Evolutionary conservation across 1,284 basidiomycete species (phyloP).

Genomic region (Leccinum solheimii): DNA sequence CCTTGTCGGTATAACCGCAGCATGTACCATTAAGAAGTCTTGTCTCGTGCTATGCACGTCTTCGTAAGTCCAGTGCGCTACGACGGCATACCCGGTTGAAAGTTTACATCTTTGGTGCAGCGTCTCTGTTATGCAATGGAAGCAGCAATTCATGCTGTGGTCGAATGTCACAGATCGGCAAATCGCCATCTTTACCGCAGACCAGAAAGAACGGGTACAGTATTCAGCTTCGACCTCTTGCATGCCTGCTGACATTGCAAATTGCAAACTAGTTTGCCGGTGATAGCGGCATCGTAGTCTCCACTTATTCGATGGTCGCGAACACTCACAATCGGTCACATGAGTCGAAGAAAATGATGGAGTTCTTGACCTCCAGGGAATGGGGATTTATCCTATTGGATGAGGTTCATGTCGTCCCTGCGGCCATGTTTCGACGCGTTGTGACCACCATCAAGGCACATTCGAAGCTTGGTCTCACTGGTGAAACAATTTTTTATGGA

Average conservation of each 20-base stretch:
- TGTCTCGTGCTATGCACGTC: constrained; percentile 98
- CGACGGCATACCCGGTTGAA: neutral
- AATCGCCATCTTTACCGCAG: constrained; percentile 94
- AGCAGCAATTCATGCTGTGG: constrained; percentile 95
- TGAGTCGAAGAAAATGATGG: constrained; percentile 99
- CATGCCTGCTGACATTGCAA: constrained; percentile 1
- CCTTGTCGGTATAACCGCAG: constrained; percentile 97
- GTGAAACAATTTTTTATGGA: constrained; percentile 40
- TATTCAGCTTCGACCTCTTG: neutral
- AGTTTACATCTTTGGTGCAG: constrained; percentile 41
- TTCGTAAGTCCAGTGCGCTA: constrained; percentile 60
- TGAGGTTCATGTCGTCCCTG: constrained; percentile 97
- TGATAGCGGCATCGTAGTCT: constrained; percentile 93
- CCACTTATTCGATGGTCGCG: constrained; percentile 98
- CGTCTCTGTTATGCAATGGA: constrained; percentile 98
- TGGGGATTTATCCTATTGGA: constrained; percentile 96
- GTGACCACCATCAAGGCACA: constrained; percentile 98
- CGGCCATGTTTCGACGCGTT: constrained; percentile 94
- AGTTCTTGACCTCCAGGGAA: constrained; percentile 90
- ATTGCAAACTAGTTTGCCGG: constrained; percentile 71
- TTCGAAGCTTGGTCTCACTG: constrained; percentile 93
- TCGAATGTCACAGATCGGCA: constrained; percentile 95
- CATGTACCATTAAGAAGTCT: constrained; percentile 99
- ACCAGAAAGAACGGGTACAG: constrained; percentile 90
- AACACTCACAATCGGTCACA: constrained; percentile 95